Base-by-base conservation (phyloP, 441 rosid genomes). In the Corymbia calophylla region DNA sequence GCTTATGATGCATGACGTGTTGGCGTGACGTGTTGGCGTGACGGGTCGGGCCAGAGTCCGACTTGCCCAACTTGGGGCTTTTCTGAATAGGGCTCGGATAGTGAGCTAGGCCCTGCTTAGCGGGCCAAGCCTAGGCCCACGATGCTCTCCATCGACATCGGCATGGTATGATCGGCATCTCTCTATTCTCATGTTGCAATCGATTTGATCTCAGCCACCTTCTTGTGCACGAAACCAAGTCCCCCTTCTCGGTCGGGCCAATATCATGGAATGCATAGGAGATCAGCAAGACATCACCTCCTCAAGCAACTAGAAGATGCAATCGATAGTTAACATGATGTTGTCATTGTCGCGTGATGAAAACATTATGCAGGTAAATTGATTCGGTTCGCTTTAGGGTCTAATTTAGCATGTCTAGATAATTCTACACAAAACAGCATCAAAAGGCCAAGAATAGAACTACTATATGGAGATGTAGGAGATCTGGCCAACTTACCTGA, bases 71-170 rank as follows among this genome's bases (percentile, higher is more conserved):
- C 66, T 60, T 5, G 29, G 66, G 7, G 12, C 16, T 10, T 60
- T 62, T 29, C 3, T 31, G 7, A 8, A 12, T 1, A 29, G 16
- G n/a, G 29, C 82, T 9, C 13, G 2, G 4, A 10, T 39, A 21
- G 3, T 29, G 7, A 44, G 84, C 44, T 77, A 13, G 51, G 51
- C 84, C 84, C 4, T 44, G 2, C 16, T 10, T 12, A 7, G 5
- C 0, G 25, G 49, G 49, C 82, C 29, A 39, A 7, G 84, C n/a
- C 6, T 0, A 2, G 17, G 84, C 84, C 3, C 3, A 3, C 3
- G 4, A 23, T 23, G n/a, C 13, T 25, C 51, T 23, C 51, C 51
- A 39, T 77, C 27, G 0, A 44, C 6, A 8, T 44, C 1, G 17
- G 2, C 84, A 23, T 44, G 84, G 44, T 39, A 39, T 39, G 44